Evolutionary conservation across 108 stramenopile species (phyloP).

Genomic region (Fistulifera pelliculosa): DNA sequence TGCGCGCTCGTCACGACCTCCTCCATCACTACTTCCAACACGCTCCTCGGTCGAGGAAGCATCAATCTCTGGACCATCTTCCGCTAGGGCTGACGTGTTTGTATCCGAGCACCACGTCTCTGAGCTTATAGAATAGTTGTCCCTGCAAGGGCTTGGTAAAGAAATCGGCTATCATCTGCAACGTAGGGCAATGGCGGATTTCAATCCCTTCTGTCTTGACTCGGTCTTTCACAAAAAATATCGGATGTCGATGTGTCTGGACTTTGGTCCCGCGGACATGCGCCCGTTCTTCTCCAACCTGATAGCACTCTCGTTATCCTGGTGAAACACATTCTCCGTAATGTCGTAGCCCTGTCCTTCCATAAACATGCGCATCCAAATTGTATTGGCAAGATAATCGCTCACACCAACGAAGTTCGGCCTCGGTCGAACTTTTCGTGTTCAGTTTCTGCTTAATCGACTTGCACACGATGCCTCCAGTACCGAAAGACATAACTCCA

Average conservation of each 20-base stretch:
- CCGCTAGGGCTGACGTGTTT: too few relatives aligned
- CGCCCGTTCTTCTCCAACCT: slow-evolving; percentile 15
- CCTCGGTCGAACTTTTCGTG: slow-evolving; percentile 24
- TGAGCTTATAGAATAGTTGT: slow-evolving; percentile 13
- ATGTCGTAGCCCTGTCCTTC: slow-evolving; percentile 14
- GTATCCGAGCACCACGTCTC: slow-evolving; percentile 17
- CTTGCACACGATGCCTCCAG: slow-evolving; percentile 7
- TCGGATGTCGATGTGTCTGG: slow-evolving; percentile 4
- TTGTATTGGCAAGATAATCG: slow-evolving; percentile 9
- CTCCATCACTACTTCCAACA: too few relatives aligned
- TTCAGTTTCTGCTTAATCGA: slow-evolving; percentile 21
- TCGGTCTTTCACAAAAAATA: slow-evolving; percentile 25
- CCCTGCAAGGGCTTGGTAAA: slow-evolving; percentile 28
- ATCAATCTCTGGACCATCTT: too few relatives aligned
- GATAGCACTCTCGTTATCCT: slow-evolving; percentile 19
- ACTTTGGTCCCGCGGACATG: slow-evolving; percentile 7
- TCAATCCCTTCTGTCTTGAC: slow-evolving; percentile 11
- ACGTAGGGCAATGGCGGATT: slow-evolving; percentile 33
- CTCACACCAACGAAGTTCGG: slow-evolving; percentile 17
- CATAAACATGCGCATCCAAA: slow-evolving; percentile 21
- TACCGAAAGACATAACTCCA: slow-evolving; percentile 14
- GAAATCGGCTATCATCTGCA: slow-evolving; percentile 23
- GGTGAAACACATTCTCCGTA: background rate
- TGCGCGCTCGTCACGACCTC: too few relatives aligned
- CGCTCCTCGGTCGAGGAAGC: too few relatives aligned